Evolutionary conservation across 805 yeast genomes (phyloP).

Genomic region (Suhomyces vadensis): DNA sequence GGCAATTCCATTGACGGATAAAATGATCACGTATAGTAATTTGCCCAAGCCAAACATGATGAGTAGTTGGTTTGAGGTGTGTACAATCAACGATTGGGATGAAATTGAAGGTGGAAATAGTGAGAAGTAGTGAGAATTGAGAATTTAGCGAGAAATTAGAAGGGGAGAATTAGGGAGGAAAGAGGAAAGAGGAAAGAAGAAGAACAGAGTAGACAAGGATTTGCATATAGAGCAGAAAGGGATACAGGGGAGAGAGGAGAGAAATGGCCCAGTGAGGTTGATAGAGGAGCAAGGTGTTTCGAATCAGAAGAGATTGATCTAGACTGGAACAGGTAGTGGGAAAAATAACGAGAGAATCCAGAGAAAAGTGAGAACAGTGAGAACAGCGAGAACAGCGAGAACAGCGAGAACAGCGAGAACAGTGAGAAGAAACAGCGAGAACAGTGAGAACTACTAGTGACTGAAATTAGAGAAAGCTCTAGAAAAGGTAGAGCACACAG

Average conservation of each 20-base stretch:
- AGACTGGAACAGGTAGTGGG: no score
- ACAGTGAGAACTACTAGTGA: background rate
- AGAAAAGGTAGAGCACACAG: no score
- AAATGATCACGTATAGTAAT: slow-evolving; percentile 54
- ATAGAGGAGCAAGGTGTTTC: no score
- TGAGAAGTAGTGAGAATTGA: background rate
- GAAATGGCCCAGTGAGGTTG: no score
- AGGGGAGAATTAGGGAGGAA: no score
- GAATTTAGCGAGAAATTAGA: no score
- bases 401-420: background rate
- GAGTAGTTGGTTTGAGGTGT: background rate
- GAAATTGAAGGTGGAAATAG: background rate
- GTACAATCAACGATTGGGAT: no score
- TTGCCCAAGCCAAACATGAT: slow-evolving; percentile 64
- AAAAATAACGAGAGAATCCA: background rate
- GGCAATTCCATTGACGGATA: slow-evolving; percentile 73
- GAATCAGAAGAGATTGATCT: no score
- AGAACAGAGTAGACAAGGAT: no score
- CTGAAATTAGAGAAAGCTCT: background rate
- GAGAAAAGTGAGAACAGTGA: background rate
- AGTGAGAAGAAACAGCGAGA: background rate
- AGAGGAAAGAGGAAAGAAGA: no score
- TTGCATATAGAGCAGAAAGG: no score
- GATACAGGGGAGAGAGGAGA: no score
- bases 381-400: background rate